Percentiles rank a stretch among this genome's conserved stretches.
Evolutionary conservation across 2,329 filamentous ascomycete species (phyloP).

Genomic region (Cryphonectria carpinicola): DNA sequence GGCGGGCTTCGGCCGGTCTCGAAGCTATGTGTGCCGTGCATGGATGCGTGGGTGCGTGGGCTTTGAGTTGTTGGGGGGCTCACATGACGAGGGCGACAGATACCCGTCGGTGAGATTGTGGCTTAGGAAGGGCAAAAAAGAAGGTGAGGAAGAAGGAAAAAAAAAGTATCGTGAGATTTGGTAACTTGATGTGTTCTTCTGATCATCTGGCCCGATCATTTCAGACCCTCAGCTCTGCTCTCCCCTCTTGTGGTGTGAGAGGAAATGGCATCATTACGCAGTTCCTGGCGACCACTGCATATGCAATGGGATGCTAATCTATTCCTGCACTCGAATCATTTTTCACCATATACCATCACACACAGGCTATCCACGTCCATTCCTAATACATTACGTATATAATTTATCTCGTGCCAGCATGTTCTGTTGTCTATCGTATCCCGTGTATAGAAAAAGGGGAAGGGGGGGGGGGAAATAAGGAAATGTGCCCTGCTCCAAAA

Average conservation of each 20-base stretch:
- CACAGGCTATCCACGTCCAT: too few species aligned
- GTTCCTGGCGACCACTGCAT: too few species aligned
- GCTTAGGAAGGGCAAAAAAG: neutral
- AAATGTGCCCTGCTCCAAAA: neutral
- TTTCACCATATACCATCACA: too few species aligned
- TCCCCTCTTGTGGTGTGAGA: neutral
- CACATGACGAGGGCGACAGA: slow-evolving; percentile 24
- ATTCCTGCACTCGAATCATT: too few species aligned
- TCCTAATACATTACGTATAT: neutral
- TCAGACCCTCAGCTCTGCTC: neutral
- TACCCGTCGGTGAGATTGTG: slow-evolving; percentile 13
- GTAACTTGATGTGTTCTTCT: neutral
- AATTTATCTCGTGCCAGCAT: neutral
- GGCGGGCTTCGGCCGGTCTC: neutral
- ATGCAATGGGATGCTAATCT: neutral
- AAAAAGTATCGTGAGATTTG: slow-evolving; percentile 3
- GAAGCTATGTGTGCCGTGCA: neutral
- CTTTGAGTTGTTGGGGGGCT: neutral
- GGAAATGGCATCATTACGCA: neutral
- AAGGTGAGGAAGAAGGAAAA: neutral
- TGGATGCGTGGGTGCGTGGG: neutral
- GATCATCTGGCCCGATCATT: neutral
- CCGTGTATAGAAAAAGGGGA: neutral
- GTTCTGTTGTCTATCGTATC: neutral
- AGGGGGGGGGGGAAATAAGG: neutral